Evolutionary conservation across 345 rosid genomes (phyloP).

Genomic region (Combretum micranthum): DNA sequence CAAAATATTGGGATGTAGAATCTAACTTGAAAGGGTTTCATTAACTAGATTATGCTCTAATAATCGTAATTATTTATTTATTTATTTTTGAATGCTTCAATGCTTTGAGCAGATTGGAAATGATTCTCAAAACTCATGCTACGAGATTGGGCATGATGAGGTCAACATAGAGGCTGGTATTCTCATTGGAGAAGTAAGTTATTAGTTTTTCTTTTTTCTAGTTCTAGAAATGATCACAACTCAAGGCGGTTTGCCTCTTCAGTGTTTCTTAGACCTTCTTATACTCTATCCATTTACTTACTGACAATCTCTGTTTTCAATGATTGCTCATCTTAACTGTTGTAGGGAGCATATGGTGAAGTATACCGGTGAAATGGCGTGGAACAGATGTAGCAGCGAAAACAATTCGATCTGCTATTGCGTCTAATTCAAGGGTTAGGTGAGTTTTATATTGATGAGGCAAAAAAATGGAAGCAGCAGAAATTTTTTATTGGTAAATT

Average conservation of each 20-base stretch:
- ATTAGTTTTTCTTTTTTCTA: neutral
- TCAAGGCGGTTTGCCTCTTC: too few relatives aligned
- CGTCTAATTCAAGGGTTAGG: constrained; percentile 56
- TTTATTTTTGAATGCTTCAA: neutral
- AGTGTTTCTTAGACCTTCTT: neutral
- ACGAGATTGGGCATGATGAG: constrained; percentile 32
- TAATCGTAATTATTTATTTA: neutral
- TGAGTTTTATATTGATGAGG: constrained; percentile 21
- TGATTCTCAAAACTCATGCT: constrained; percentile 42
- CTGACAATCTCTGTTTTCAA: neutral
- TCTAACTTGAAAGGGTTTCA: too few relatives aligned
- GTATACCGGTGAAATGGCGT: constrained; percentile 58
- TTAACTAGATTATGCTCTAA: too few relatives aligned
- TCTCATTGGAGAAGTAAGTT: constrained; percentile 52
- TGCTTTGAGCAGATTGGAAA: constrained; percentile 40
- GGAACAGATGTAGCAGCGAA: constrained; percentile 66
- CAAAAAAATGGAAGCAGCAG: too few relatives aligned
- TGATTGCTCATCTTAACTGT: neutral
- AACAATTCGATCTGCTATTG: constrained; percentile 58
- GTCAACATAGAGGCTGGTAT: constrained; percentile 38
- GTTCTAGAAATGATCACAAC: neutral
- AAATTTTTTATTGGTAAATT: too few relatives aligned
- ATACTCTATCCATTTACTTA: neutral
- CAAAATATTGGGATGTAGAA: too few relatives aligned
- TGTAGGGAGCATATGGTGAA: constrained; percentile 59